These are phyloP conservation scores for Rhynchospora pubera DNA, from an alignment of 176 grass and related monocot genomes.

Conservation along the genomic window DNA sequence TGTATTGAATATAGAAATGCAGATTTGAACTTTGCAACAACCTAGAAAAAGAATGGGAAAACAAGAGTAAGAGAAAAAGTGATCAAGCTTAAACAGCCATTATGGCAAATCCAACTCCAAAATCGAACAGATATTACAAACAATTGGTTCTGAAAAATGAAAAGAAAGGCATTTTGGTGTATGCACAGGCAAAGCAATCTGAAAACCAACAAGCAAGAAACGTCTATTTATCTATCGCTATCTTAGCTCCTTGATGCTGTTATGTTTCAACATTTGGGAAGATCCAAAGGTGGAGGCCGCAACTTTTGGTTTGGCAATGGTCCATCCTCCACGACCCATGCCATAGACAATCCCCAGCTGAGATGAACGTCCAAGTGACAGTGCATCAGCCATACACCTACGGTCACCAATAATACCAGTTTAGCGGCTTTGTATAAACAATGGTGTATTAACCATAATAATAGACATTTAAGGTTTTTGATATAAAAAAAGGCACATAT, in stretches of 20 bases:
- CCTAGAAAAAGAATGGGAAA: too few relatives aligned
- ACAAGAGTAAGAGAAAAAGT: too few relatives aligned
- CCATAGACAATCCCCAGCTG: conserved; percentile 69
- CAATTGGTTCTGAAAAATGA: background rate
- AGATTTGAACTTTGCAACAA: too few relatives aligned
- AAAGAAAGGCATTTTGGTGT: background rate
- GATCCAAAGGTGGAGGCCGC: conserved; percentile 53
- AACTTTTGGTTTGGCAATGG: conserved; percentile 43
- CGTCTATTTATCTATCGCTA: background rate
- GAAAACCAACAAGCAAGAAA: background rate
- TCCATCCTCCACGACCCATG: conserved; percentile 60
- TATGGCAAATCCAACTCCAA: background rate
- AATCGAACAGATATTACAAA: background rate
- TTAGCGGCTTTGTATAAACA: background rate
- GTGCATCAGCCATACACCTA: conserved; percentile 70
- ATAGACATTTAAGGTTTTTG: background rate
- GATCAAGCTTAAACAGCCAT: too few relatives aligned
- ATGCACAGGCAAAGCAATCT: background rate
- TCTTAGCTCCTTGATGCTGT: background rate
- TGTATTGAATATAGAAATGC: too few relatives aligned
- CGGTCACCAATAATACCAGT: background rate
- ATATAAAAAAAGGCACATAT: background rate
- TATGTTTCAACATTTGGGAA: conserved; percentile 40
- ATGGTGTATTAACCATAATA: background rate
- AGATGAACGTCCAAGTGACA: conserved; percentile 70